Base-by-base conservation (phyloP, 148 eudicot species). In the Euryodendron excelsum region DNA sequence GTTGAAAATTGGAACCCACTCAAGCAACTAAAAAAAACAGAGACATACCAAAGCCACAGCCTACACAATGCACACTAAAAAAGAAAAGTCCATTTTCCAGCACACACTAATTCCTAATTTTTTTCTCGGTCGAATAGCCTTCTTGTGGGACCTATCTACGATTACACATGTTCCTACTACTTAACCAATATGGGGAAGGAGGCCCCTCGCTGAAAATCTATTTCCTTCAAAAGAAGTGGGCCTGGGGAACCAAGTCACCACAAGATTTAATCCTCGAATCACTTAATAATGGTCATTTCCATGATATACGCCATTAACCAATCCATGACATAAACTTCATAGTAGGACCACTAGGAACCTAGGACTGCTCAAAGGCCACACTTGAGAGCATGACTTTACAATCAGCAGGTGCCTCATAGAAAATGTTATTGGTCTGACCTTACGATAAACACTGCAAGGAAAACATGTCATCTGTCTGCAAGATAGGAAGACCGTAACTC, bases 1-100 rank as follows among this genome's bases (percentile, higher is more conserved):
- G 25, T 36, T 27, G n/a, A 31, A 41, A 21, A 48, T 39, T 30
- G 60, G 61, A 60, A 53, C 52, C 77, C 68, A 77, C 75, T 18
- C 8, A 52, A 64, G 71, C 2, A 70, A 39, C 39, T 23, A 5
- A 21, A 50, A 14, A 52, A 10, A 66, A 34, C 23, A 34, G 20
- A 18, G 23, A 34, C 13, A 20, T n/a, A 14, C n/a, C 36, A 13
- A 2, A 34, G 48, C 33, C 44, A 34, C 5, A 39, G 25, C 8
- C 11, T 47, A 33, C 18, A 69, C 18, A 15, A 44, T 13, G 62
- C 23, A 27, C 27, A 13, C 31, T 34, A 33, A 39, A 5, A 74
- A 73, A 55, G 21, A 67, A 20, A 20, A 0, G 7, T 31, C 11
- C 21, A n/a, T n/a, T n/a, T n/a, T n/a, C n/a, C n/a, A n/a, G n/a